These are phyloP conservation scores for Tricholoma matsutake DNA, from an alignment of 768 basidiomycete species.

Conservation along the genomic window DNA sequence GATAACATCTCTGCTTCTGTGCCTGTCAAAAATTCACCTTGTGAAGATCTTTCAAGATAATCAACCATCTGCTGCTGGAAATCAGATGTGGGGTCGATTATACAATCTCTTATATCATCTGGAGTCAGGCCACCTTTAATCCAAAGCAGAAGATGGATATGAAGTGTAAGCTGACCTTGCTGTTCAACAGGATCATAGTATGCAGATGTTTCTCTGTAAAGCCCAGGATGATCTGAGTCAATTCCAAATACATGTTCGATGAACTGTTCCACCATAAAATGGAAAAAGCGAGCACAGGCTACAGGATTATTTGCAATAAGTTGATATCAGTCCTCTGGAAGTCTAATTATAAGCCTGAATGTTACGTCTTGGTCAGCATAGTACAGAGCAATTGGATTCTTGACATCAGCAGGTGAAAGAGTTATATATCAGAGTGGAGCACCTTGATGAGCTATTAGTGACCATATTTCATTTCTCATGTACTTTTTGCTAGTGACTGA, in stretches of 20 bases:
- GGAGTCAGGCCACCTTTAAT: constrained; percentile 25
- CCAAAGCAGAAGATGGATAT: constrained; percentile 32
- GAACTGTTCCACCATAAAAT: constrained; percentile 2
- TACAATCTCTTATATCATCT: constrained; percentile 21
- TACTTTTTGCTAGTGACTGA: constrained; percentile 27
- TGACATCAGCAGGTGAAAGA: constrained; percentile 26
- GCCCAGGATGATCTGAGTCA: constrained; percentile 12
- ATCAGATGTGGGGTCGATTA: constrained; percentile 8
- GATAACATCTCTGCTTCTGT: not conserved
- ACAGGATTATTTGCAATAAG: constrained; percentile 5
- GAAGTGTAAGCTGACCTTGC: constrained; percentile 29
- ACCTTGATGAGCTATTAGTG: constrained; percentile 18
- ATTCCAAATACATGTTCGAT: constrained; percentile 17
- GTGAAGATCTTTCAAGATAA: constrained; percentile 4
- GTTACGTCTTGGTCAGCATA: constrained; percentile 23
- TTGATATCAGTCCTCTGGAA: not conserved
- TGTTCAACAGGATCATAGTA: constrained; percentile 36
- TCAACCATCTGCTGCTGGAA: constrained; percentile 8
- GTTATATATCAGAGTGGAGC: constrained; percentile 36
- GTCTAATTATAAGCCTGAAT: constrained; percentile 17
- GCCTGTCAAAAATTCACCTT: constrained; percentile 7
- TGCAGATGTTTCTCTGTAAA: constrained; percentile 26
- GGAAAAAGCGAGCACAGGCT: not conserved
- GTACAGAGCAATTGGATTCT: constrained; percentile 33
- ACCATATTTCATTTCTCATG: constrained; percentile 31